A percentile compares a stretch with the other conserved stretches of the same genome.
These are phyloP conservation scores for Martensiomyces pterosporus DNA, from an alignment of 192 early-diverging fungal genomes.

Conservation along the genomic window DNA sequence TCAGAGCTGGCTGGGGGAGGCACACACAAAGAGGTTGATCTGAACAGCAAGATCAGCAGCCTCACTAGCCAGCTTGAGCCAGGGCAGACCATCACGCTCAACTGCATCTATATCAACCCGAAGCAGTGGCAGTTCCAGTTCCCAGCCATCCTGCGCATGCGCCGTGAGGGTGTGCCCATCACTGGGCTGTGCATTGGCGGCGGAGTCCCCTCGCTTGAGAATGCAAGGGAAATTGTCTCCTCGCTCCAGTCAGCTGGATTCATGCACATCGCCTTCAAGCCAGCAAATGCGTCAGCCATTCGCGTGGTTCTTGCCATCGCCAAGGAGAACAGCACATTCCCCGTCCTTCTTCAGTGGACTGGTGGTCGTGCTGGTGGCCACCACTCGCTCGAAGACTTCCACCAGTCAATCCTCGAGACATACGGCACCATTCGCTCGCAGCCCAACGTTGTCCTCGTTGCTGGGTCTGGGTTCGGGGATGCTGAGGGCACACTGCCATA, in stretches of 20 bases:
- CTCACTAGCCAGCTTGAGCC: no score
- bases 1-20: no score
- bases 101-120: conserved; percentile 80
- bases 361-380: conserved; percentile 89
- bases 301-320: conserved; percentile 76
- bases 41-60: no score
- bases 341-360: conserved; percentile 87
- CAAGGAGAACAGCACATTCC: conserved; percentile 73
- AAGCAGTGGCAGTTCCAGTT: conserved; percentile 73
- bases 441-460: conserved; percentile 74
- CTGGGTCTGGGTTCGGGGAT: conserved; percentile 83
- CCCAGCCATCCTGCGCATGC: conserved; percentile 71
- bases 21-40: no score
- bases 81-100: conserved; percentile 81
- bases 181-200: conserved; percentile 82
- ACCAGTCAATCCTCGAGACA: conserved; percentile 78
- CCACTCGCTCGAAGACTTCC: conserved; percentile 89
- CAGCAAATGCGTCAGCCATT: conserved; percentile 73
- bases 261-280: conserved; percentile 80
- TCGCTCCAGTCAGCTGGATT: conserved; percentile 74
- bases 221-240: conserved; percentile 70
- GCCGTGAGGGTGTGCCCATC: conserved; percentile 80
- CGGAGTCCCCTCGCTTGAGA: conserved; percentile 77
- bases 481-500: conserved; percentile 78
- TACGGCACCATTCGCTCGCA: conserved; percentile 75